Percentiles rank a stretch among this genome's conserved stretches.
Evolutionary conservation across 768 basidiomycete species (phyloP).

Genomic region (Scleroderma bovista): DNA sequence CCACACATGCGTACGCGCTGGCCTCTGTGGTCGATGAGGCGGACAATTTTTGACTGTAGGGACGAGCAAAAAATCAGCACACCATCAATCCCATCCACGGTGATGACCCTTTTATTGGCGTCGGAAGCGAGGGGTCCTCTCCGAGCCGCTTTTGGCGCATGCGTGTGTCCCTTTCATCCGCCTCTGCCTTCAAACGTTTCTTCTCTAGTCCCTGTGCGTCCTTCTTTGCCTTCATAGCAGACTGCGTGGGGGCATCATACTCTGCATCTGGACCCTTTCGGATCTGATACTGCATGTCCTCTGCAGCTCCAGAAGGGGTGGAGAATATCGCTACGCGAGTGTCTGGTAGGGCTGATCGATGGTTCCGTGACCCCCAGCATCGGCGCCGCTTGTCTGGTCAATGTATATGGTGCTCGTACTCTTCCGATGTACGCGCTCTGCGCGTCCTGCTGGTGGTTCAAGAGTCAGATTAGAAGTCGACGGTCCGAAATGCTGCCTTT

Average conservation of each 20-base stretch:
- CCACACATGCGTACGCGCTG: slow-evolving; percentile 83
- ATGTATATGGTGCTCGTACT: slow-evolving; percentile 56
- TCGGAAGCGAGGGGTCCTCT: slow-evolving; percentile 73
- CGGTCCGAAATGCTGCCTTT: too few species aligned
- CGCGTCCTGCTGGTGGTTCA: too few species aligned
- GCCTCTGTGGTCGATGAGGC: slow-evolving; percentile 51
- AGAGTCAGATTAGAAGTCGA: too few species aligned
- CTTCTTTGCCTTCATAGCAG: slow-evolving; percentile 89
- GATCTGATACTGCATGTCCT: slow-evolving; percentile 46
- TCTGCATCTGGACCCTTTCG: slow-evolving; percentile 57
- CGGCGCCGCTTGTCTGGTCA: slow-evolving; percentile 75
- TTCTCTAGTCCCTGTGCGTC: slow-evolving; percentile 81
- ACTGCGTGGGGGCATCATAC: slow-evolving; percentile 78
- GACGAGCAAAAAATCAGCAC: neutral
- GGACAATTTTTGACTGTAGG: slow-evolving; percentile 61
- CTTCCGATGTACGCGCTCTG: too few species aligned
- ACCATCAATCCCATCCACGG: too few species aligned
- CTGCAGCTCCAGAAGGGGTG: slow-evolving; percentile 32
- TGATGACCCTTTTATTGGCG: slow-evolving; percentile 48
- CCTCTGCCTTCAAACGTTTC: slow-evolving; percentile 78
- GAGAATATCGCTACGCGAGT: slow-evolving; percentile 75
- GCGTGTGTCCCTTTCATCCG: slow-evolving; percentile 58
- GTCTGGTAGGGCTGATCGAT: slow-evolving; percentile 75
- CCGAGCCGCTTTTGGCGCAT: slow-evolving; percentile 71
- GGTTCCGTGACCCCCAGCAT: slow-evolving; percentile 69